Evolutionary conservation across 768 basidiomycete genomes (phyloP).

Genomic region (Russula foetens): DNA sequence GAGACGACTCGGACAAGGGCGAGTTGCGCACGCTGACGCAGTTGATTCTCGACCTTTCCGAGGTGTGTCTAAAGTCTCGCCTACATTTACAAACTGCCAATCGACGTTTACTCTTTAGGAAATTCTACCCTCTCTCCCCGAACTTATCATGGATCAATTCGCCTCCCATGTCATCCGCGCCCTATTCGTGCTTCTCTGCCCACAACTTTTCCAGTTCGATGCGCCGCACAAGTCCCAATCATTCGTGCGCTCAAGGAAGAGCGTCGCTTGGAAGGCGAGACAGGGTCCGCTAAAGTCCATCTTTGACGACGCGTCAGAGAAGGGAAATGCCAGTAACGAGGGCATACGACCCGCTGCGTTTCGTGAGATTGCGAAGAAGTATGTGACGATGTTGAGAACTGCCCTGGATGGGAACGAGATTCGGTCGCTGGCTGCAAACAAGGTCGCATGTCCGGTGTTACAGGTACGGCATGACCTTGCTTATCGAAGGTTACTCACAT

Average conservation of each 20-base stretch:
- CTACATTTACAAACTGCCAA: not conserved
- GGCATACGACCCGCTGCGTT: slow-evolving; percentile 38
- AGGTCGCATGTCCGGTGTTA: slow-evolving; percentile 69
- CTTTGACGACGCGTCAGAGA: slow-evolving; percentile 39
- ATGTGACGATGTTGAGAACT: slow-evolving; percentile 46
- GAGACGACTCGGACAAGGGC: slow-evolving; percentile 42
- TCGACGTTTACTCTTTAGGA: slow-evolving; percentile 39
- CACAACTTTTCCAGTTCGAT: slow-evolving; percentile 38
- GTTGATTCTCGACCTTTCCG: slow-evolving; percentile 53
- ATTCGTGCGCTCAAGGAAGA: slow-evolving; percentile 75
- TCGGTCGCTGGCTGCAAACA: slow-evolving; percentile 64
- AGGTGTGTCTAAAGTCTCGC: slow-evolving; percentile 34
- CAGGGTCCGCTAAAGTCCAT: slow-evolving; percentile 80
- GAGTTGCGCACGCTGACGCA: slow-evolving; percentile 59
- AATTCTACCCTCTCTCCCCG: slow-evolving; percentile 51
- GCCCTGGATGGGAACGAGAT: slow-evolving; percentile 62
- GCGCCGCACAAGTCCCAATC: slow-evolving; percentile 29
- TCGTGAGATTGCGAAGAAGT: slow-evolving; percentile 30
- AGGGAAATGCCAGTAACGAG: slow-evolving; percentile 21
- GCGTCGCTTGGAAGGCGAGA: slow-evolving; percentile 69
- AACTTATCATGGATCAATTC: slow-evolving; percentile 75
- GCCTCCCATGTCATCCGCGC: slow-evolving; percentile 87
- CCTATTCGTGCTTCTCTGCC: slow-evolving; percentile 69
- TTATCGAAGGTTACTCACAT: slow-evolving; percentile 6
- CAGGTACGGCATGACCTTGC: slow-evolving; percentile 39